Conservation (phyloP, 140 eudicot genomes). For the Anethum foeniculum region DNA sequence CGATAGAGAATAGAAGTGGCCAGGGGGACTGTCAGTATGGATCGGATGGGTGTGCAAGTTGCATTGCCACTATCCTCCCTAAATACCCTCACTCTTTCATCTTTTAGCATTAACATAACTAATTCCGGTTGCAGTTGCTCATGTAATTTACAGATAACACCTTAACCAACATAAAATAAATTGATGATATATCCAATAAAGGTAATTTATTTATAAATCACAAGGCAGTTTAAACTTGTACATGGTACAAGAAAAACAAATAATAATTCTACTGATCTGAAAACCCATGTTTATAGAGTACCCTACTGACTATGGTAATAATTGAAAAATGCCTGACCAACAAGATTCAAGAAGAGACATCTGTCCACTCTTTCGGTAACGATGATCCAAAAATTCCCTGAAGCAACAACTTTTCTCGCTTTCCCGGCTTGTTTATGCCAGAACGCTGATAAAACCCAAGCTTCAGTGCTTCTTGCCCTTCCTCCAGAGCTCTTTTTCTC, state of each 20-base stretch:
- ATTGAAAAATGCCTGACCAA: background rate
- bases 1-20: background rate
- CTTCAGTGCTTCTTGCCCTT: conserved; percentile 6
- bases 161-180: background rate
- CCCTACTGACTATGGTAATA: background rate
- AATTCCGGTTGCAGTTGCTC: background rate
- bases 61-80: background rate
- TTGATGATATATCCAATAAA: background rate
- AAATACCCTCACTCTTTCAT: no score
- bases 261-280: background rate
- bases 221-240: background rate
- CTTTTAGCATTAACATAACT: no score
- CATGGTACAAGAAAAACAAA: background rate
- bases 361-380: conserved; percentile 4
- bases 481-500: conserved; percentile 12
- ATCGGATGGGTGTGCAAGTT: background rate
- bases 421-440: background rate
- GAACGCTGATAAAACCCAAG: conserved; percentile 7
- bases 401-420: conserved; percentile 3
- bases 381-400: conserved; percentile 11
- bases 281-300: background rate
- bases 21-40: background rate
- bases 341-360: conserved; percentile 7
- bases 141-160: background rate
- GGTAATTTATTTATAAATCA: background rate